Evolutionary conservation across 768 basidiomycete species (phyloP), one percentile per base, ranked within the genome.

Genomic region (Podaxis sp.): DNA sequence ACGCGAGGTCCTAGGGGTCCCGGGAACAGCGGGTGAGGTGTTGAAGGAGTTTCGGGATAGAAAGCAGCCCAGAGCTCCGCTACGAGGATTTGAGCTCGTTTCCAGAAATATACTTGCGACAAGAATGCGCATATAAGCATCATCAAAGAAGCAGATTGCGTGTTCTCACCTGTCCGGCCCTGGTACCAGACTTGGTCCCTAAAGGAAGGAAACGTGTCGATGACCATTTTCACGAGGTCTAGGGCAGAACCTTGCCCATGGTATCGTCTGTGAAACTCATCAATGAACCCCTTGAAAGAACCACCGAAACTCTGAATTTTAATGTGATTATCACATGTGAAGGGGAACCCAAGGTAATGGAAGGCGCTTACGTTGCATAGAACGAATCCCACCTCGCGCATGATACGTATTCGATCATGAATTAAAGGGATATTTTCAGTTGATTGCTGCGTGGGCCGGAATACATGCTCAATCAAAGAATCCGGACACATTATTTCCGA

Each of bases 21-120:
- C 2, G 89, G 88, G 75, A 95, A 92, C 48, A 95, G 76, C 2
- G 93, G 93, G 71, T 95, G 93, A 0, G 77, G 67, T 6, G 71
- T 61, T 6, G 75, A 66, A 11, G 76, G 63, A 2, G 78, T 73
- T 3, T 76, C 69, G 1, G 92, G 92, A 72, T 89, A 91, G 78
- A 95, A 95, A 2, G 94, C 93, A 1, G 95, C 94, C 94, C 93
- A 95, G 0, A 86, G 87, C 71, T 96, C 94, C 0, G 94, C 94
- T 36, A 95, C 89, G 41, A 96, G 82, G 61, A 96, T 96, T 66
- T 96, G 94, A 1, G 93, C 88, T 37, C 94, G 87, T 72, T 96
- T 96, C 91, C 93, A 95, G 60, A 96, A 81, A 73, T 75, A 87
- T 7, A 95, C 91, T 93, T 57, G 22, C 1, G 46, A 37, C 20